Base-by-base conservation (phyloP, 2,329 filamentous ascomycete genomes). In the Penicillium fuscoglaucum region DNA sequence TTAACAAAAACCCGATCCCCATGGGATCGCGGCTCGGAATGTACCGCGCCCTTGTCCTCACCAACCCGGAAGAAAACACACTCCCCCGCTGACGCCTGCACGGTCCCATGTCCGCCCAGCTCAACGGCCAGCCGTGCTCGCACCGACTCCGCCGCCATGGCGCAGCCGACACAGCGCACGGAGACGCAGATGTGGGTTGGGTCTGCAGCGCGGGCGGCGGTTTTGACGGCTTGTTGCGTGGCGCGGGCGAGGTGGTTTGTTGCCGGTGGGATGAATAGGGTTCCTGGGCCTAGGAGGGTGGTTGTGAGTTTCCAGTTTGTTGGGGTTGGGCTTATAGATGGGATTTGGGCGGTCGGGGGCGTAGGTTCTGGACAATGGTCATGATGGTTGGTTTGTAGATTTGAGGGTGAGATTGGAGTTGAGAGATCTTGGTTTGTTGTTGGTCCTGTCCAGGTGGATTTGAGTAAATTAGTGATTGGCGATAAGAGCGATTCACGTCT, bases 281-380 rank as follows among this genome's bases (percentile, higher is more conserved):
- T 82, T 2, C 73, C 65, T 0, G 80, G 78, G 3, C 80, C 80
- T 1, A 81, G 72, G 10, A 82, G 72, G 0, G 79, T 78, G 2
- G 79, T 74, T 62, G 76, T 78, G 0, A 83, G 70, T 68, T 83
- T 83, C 79, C 79, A 83, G 61, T 78, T 71, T n/a, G 78, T 78
- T 45, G 71, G 68, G 57, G 44, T 69, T 55, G 62, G 40, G 26
- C 28, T 52, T 35, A 10, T 45, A n/a, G 50, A 52, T n/a, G 26
- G 39, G 39, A 52, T 55, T 59, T 15, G 57, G 43, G 29, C 48
- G 29, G 29, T 21, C 46, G 43, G 58, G 17, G 39, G 6, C n/a
- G 39, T 37, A 2, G 15, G 7, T 17, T 15, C 21, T 64, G 49
- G 37, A 41, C 19, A 40, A 35, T 58, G 24, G 35, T n/a, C 33